Evolutionary conservation across 78 protist species (phyloP), one percentile per base, ranked within the genome.

Genomic region (Goniomonas avonlea): DNA sequence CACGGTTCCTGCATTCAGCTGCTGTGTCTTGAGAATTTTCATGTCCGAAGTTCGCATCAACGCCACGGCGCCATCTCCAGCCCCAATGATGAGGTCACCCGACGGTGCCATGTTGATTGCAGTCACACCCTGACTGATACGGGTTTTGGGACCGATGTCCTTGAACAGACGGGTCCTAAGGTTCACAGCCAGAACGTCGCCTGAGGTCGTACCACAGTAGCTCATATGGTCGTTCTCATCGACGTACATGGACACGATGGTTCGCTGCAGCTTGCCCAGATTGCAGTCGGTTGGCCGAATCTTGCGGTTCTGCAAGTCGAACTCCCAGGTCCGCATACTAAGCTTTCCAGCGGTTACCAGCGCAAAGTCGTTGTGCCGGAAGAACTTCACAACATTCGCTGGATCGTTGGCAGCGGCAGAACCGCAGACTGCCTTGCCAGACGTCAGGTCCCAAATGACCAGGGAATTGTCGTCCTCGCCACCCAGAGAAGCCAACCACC

Each of bases 391-490:
- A 0, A 38, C 31, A 11, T 31, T 3, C 23, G 27, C 29, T 18
- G 13, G 0, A 31, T 84, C 83, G 53, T 50, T 63, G 9, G 86
- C 32, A 0, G 86, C 82, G 3, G 82, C 81, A 29, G 50, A 4
- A 21, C 88, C 85, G 73, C 86, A 83, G 21, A 84, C 45, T 11
- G 90, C 89, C 25, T 60, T 1, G 25, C 88, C 88, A 20, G 65
- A 41, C 53, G 27, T 75, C 27, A 87, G 81, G 58, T 87, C 80
- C 91, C 91, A 90, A 32, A 86, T 53, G 31, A 82, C 89, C 8
- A 87, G 29, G 21, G 45, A 38, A 80, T 82, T 85, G 73, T 90
- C 94, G 71, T 90, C 94, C 59, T 58, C 37, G 27, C 88, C 94
- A n/a, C 94, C 94, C 50, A 85, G 38, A 5, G 91, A 81, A 2